A percentile compares a stretch with the other conserved stretches of the same genome.
Evolutionary conservation across 2,329 filamentous ascomycete genomes (phyloP).

Genomic region (Tetracladium maxilliforme): DNA sequence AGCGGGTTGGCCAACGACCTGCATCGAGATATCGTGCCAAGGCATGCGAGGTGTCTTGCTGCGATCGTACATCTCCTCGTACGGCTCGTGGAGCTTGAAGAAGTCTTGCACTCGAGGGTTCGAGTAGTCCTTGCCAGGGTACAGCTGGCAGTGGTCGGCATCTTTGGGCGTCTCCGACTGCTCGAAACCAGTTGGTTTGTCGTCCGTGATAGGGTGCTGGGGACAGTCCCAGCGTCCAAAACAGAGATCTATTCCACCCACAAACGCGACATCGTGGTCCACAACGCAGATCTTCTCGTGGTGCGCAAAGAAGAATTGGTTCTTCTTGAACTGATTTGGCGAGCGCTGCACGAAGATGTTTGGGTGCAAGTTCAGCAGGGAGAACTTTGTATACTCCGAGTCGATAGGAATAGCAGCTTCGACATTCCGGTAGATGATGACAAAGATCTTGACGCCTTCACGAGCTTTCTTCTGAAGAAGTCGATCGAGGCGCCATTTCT

Average conservation of each 20-base stretch:
- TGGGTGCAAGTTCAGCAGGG: slow-evolving; percentile 82
- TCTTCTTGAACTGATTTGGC: slow-evolving; percentile 95
- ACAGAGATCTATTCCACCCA: slow-evolving; percentile 90
- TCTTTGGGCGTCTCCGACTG: slow-evolving; percentile 63
- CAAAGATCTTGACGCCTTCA: slow-evolving; percentile 93
- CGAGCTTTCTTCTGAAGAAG: slow-evolving; percentile 85
- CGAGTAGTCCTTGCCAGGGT: slow-evolving; percentile 96
- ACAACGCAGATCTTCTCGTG: slow-evolving; percentile 97
- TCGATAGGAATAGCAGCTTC: slow-evolving; percentile 96
- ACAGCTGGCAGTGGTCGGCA: slow-evolving; percentile 86
- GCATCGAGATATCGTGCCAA: slow-evolving; percentile 98
- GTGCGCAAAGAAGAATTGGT: slow-evolving; percentile 98
- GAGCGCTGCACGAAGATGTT: slow-evolving; percentile 95
- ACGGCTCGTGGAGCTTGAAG: slow-evolving; percentile 81
- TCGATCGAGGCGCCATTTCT: slow-evolving; percentile 93
- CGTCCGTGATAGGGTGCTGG: slow-evolving; percentile 79
- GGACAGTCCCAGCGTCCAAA: slow-evolving; percentile 97
- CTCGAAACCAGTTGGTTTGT: slow-evolving; percentile 92
- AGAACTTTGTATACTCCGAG: slow-evolving; percentile 96
- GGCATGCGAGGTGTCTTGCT: slow-evolving; percentile 85
- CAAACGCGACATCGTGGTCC: slow-evolving; percentile 89
- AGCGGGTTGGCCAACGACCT: slow-evolving; percentile 89
- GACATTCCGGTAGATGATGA: slow-evolving; percentile 96
- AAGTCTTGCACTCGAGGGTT: slow-evolving; percentile 95
- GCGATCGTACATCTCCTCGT: slow-evolving; percentile 97